These are phyloP conservation scores for Phytopythium sindhum DNA, from an alignment of 352 stramenopile genomes.

Conservation along the genomic window DNA sequence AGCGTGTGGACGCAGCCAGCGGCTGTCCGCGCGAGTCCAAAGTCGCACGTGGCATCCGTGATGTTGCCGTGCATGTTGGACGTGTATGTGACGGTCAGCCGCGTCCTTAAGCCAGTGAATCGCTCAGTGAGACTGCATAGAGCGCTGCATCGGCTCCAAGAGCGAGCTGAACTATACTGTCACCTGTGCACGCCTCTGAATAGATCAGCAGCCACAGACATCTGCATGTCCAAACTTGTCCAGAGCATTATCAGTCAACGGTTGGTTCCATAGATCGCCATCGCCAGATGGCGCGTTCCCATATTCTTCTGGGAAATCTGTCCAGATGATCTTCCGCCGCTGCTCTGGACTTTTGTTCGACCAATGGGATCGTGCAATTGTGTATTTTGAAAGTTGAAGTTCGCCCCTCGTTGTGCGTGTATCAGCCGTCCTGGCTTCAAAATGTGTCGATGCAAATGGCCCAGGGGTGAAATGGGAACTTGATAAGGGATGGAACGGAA, in stretches of 20 bases:
- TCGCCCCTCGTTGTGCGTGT: neutral
- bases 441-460: too few relatives aligned
- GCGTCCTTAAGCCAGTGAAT: neutral
- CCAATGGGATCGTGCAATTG: too few relatives aligned
- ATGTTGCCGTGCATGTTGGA: constrained; percentile 24
- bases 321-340: too few relatives aligned
- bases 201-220: neutral
- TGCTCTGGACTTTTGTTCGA: neutral
- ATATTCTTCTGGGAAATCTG: too few relatives aligned
- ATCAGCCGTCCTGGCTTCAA: neutral
- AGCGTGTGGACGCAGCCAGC: constrained; percentile 40
- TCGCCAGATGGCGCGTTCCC: too few relatives aligned
- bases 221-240: neutral
- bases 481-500: too few relatives aligned
- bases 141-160: neutral
- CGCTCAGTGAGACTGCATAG: neutral
- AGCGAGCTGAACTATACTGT: neutral
- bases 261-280: neutral
- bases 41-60: constrained; percentile 48
- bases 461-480: too few relatives aligned
- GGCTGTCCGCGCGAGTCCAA: constrained; percentile 38
- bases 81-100: too few relatives aligned
- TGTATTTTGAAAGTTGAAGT: too few relatives aligned
- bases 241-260: neutral
- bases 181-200: neutral